Base-by-base conservation (phyloP, 1,284 basidiomycete species). In the Trametes pubescens region DNA sequence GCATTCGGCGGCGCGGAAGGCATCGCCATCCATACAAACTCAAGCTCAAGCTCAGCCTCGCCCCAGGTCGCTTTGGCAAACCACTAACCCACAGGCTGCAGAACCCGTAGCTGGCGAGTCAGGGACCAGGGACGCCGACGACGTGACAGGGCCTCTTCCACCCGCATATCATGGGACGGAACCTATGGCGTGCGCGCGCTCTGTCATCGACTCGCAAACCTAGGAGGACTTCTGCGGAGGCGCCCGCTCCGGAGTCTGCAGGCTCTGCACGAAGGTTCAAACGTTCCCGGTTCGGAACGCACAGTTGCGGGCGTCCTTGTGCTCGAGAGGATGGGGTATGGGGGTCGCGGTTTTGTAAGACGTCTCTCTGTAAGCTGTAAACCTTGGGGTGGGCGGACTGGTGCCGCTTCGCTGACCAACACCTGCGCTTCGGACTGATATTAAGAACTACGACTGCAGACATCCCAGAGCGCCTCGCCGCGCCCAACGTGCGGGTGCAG, bases 31-130 rank as follows among this genome's bases (percentile, higher is more conserved):
- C 22, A 21, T 6, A 51, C 21, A 35, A 46, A 24, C 29, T 52
- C 58, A 59, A 59, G 48, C 57, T 59, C 58, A 59, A 53, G 51
- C 58, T 59, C 49, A 51, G n/a, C 54, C 43, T 22, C 44, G 43
- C 54, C 11, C 10, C 14, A 29, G 14, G n/a, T n/a, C 14, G 16
- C 53, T 11, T 38, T 22, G 56, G 46, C 46, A 38, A 29, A 49
- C 46, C 46, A 21, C 8, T 32, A 24, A 6, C 52, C 37, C 37
- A 2, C 22, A 16, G 38, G 4, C 4, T 14, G 37, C 35, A 24
- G 22, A 26, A 24, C 4, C 49, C 16, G 29, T 16, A 52, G 51
- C 32, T n/a, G 34, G n/a, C n/a, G n/a, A 16, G 10, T 37, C 46
- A 48, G 46, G 56, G 38, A 57, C 56, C 46, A 29, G 38, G 56